These are phyloP conservation scores for Cordyceps cicadae DNA, from an alignment of 2,329 filamentous ascomycete species.

Conservation along the genomic window DNA sequence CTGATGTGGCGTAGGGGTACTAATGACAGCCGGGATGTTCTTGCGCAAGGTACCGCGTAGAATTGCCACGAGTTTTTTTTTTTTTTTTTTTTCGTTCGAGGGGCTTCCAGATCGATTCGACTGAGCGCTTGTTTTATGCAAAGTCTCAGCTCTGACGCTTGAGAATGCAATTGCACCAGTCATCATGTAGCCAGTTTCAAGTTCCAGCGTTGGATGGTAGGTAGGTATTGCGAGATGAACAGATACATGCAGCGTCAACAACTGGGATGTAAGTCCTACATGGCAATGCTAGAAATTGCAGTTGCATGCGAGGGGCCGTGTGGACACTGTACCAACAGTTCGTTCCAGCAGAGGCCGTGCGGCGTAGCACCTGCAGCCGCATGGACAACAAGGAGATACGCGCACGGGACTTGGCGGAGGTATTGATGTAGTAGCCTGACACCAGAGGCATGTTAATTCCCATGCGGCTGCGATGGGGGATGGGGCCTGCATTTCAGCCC, in stretches of 20 bases:
- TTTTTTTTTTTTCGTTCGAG: neutral
- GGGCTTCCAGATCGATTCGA: neutral
- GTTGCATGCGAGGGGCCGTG: neutral
- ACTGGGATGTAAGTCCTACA: neutral
- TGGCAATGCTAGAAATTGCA: neutral
- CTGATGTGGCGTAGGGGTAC: no score
- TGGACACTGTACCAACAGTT: neutral
- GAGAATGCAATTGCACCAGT: neutral
- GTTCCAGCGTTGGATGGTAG: neutral
- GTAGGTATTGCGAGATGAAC: neutral
- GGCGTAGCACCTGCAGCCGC: neutral
- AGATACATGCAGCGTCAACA: neutral
- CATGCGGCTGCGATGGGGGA: neutral
- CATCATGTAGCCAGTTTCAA: neutral
- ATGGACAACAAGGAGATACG: neutral
- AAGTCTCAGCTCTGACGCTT: neutral
- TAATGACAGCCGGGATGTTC: no score
- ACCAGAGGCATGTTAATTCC: neutral
- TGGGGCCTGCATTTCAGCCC: constrained; percentile 3
- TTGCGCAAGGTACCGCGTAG: no score
- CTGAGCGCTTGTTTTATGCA: neutral
- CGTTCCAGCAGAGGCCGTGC: neutral
- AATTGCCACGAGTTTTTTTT: no score
- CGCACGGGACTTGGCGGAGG: neutral
- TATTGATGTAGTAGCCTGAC: neutral